These are phyloP conservation scores for Mortierella sp. DNA, from an alignment of 371 early-diverging fungal species.

Conservation along the genomic window DNA sequence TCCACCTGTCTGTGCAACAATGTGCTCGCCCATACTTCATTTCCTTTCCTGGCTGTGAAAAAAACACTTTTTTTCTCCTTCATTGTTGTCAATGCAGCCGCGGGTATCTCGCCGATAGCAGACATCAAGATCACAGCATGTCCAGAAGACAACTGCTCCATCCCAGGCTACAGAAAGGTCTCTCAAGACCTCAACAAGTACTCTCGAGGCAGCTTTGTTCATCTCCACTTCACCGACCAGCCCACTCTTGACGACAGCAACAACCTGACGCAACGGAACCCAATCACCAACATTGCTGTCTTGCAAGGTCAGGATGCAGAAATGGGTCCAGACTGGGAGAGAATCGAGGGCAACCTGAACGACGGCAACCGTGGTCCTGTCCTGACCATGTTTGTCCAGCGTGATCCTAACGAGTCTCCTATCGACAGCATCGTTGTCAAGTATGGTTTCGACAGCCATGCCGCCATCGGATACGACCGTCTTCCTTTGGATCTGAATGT, in stretches of 20 bases:
- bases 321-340: constrained; percentile 56
- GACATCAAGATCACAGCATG: constrained; percentile 48
- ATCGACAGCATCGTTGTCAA: constrained; percentile 53
- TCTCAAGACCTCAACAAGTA: constrained; percentile 62
- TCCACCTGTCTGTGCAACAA: constrained; percentile 6
- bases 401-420: constrained; percentile 33
- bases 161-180: constrained; percentile 62
- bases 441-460: constrained; percentile 55
- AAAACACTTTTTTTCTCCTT: not conserved
- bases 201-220: constrained; percentile 58
- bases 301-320: constrained; percentile 39
- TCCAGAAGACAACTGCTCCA: constrained; percentile 34
- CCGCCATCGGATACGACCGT: constrained; percentile 56
- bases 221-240: constrained; percentile 60
- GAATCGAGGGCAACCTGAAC: constrained; percentile 52
- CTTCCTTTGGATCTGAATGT: constrained; percentile 44
- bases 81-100: constrained; percentile 7
- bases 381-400: constrained; percentile 48
- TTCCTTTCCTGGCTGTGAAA: not conserved
- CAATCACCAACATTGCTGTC: constrained; percentile 57
- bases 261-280: constrained; percentile 8
- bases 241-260: not conserved
- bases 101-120: constrained; percentile 28
- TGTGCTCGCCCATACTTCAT: not conserved
- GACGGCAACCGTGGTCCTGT: constrained; percentile 47